Evolutionary conservation across 345 rosid genomes (phyloP).

Genomic region (Mercurialis annua): DNA sequence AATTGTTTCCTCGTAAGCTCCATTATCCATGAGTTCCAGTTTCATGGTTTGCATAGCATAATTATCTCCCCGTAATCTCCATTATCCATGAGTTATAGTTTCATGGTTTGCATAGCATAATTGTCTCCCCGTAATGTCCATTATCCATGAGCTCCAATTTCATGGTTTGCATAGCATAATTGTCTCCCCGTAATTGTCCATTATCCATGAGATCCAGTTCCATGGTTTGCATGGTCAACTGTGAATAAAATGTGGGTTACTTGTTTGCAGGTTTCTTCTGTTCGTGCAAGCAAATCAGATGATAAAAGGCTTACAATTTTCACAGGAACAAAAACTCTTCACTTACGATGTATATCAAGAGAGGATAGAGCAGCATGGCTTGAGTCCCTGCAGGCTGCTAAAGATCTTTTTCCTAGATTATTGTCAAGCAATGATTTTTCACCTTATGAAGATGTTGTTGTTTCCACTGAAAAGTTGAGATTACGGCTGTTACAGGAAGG

Average conservation of each 20-base stretch:
- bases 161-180: no score
- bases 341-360: conserved; percentile 67
- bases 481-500: conserved; percentile 73
- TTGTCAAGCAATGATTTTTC: conserved; percentile 55
- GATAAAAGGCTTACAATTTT: conserved; percentile 92
- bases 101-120: no score
- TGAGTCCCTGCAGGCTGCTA: conserved; percentile 75
- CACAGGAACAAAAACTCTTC: conserved; percentile 98
- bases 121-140: background rate
- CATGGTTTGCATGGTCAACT: background rate
- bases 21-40: background rate
- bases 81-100: background rate
- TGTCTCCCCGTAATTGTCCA: background rate
- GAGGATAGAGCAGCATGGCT: conserved; percentile 85
- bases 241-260: conserved; percentile 8
- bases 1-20: background rate
- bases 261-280: conserved; percentile 75
- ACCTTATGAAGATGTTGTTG: conserved; percentile 64
- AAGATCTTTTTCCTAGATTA: conserved; percentile 80
- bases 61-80: background rate
- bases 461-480: conserved; percentile 88
- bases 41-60: no score
- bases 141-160: background rate
- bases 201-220: background rate
- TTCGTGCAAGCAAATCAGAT: conserved; percentile 92